phyloP scores from a whole-genome alignment of 2,329 filamentous ascomycete genomes.

The Diaporthe batatas region DNA sequence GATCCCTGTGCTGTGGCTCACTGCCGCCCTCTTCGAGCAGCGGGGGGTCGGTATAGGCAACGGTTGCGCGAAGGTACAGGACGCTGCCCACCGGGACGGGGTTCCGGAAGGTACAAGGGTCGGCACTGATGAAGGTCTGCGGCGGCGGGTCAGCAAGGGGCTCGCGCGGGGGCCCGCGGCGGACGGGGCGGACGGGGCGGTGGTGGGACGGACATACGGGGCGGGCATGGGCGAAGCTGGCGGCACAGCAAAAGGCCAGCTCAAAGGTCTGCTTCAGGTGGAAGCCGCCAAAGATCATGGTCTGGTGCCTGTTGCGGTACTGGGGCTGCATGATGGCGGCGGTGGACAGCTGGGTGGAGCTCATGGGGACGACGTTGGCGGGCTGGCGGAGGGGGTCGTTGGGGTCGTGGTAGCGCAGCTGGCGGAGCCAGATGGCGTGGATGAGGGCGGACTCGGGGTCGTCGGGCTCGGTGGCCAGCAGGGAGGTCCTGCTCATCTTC shows the following conservation, averaged over 20 bases:
- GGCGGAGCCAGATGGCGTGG: constrained; percentile 79
- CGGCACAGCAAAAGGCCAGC: constrained; percentile 80
- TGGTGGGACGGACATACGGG: constrained; percentile 52
- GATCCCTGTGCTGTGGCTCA: constrained; percentile 47
- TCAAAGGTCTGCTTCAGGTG: constrained; percentile 82
- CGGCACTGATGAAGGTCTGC: constrained; percentile 75
- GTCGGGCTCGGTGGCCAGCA: constrained; percentile 77
- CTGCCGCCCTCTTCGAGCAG: constrained; percentile 64
- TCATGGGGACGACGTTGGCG: constrained; percentile 65
- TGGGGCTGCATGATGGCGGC: constrained; percentile 82
- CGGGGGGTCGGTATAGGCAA: constrained; percentile 78
- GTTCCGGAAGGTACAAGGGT: constrained; percentile 81
- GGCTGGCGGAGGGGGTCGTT: constrained; percentile 51
- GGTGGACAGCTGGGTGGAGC: constrained; percentile 69
- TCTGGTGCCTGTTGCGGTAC: constrained; percentile 66
- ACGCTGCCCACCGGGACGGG: constrained; percentile 82
- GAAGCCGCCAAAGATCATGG: constrained; percentile 85
- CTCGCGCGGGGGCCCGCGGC: too few relatives aligned
- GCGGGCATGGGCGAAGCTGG: constrained; percentile 76
- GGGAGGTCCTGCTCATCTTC: constrained; percentile 69
- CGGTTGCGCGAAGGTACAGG: constrained; percentile 78
- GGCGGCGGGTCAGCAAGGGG: background rate
- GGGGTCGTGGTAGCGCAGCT: constrained; percentile 70
- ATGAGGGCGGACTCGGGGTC: constrained; percentile 79
- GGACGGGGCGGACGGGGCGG: too few relatives aligned